phyloP scores from a whole-genome alignment of 108 stramenopile species.

The Parmales sp. region DNA sequence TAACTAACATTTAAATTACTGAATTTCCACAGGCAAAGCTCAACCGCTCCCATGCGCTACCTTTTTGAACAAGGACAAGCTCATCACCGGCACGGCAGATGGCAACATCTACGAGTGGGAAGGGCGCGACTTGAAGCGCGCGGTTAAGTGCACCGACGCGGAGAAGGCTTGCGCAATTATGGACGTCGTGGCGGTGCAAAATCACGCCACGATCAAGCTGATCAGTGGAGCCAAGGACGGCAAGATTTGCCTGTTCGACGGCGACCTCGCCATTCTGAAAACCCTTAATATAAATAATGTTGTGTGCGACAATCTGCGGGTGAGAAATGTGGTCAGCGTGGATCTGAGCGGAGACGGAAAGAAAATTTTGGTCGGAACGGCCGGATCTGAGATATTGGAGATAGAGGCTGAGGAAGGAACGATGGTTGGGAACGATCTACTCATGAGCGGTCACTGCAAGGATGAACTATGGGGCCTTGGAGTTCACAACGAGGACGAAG shows the following conservation, averaged over 20 bases:
- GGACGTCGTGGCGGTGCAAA: background rate
- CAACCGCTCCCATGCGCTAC: background rate
- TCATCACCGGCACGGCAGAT: conserved; percentile 17
- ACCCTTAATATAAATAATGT: no score
- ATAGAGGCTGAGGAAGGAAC: background rate
- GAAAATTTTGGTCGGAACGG: conserved; percentile 4
- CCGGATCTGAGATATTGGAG: conserved; percentile 4
- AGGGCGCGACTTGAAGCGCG: conserved; percentile 14
- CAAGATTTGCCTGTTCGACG: conserved; percentile 7
- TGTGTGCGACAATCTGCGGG: no score
- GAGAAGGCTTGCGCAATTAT: conserved; percentile 15
- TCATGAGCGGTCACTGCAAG: conserved; percentile 16
- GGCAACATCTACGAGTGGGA: conserved; percentile 28
- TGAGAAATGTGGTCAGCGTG: conserved; percentile 30
- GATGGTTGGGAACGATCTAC: background rate
- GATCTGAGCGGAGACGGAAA: conserved; percentile 12
- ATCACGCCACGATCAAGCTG: no score
- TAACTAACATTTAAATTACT: no score
- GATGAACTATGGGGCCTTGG: conserved; percentile 27
- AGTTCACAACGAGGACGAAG: background rate
- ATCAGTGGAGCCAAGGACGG: conserved; percentile 35
- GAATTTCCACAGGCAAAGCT: no score
- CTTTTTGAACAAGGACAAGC: background rate
- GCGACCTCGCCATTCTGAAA: no score
- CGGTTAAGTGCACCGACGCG: conserved; percentile 27